Conservation (phyloP, 2,329 filamentous ascomycete species). For the Talaromyces sp. region DNA sequence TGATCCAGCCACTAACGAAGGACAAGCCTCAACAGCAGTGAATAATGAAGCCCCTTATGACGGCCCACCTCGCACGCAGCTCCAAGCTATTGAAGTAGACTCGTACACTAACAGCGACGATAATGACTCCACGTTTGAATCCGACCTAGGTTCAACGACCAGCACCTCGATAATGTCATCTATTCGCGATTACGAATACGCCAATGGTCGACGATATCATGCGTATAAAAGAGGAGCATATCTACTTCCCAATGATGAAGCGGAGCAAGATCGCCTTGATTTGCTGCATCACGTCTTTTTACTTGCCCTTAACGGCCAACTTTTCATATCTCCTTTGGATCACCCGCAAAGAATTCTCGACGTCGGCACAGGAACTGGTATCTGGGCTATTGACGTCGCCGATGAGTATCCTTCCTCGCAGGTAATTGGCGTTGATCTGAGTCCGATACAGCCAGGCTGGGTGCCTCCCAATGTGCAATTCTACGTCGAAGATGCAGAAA, state of each 20-base stretch:
- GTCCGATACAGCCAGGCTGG: constrained; percentile 20
- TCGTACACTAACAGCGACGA: constrained; percentile 3
- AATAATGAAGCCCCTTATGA: not conserved
- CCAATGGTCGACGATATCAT: not conserved
- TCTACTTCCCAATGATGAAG: constrained; percentile 32
- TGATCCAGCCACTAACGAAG: not conserved
- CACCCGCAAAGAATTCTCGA: constrained; percentile 10
- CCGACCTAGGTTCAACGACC: not conserved
- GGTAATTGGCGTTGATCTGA: constrained; percentile 18
- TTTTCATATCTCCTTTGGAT: constrained; percentile 20
- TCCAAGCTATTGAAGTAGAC: constrained; percentile 9
- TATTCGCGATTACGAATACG: constrained; percentile 2
- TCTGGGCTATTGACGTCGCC: constrained; percentile 17
- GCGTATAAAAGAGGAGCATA: not conserved
- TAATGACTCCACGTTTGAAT: constrained; percentile 4
- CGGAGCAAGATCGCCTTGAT: constrained; percentile 32
- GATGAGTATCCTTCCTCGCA: constrained; percentile 21
- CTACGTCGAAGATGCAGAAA: constrained; percentile 15
- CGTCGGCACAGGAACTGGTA: constrained; percentile 10
- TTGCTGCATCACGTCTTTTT: constrained; percentile 25
- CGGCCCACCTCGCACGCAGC: not conserved
- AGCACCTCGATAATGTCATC: constrained; percentile 12
- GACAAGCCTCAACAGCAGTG: not conserved
- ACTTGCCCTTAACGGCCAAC: constrained; percentile 17
- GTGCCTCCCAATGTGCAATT: constrained; percentile 19